phyloP scores from a whole-genome alignment of 768 basidiomycete species.

The Tylopilus felleus region DNA sequence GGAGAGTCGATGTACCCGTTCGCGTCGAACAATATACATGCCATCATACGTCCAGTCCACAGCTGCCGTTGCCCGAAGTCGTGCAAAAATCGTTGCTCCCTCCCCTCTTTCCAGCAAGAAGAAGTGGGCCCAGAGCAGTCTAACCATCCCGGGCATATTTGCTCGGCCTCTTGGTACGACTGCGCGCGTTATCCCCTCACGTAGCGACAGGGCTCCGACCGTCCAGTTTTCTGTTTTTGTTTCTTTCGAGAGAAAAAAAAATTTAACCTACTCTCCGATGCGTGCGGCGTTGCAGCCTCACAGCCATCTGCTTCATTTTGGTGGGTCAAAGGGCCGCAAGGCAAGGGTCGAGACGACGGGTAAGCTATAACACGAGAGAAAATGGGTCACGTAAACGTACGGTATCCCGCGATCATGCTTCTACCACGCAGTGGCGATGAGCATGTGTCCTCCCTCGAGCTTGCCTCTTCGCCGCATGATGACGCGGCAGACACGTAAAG shows the following conservation, averaged over 20 bases:
- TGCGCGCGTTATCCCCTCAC: slow-evolving; percentile 19
- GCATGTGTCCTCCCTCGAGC: slow-evolving; percentile 9
- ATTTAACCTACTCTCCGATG: slow-evolving; percentile 2
- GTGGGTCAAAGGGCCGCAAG: slow-evolving; percentile 6
- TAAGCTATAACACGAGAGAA: background rate
- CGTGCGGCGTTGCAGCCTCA: slow-evolving; percentile 8
- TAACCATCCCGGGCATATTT: slow-evolving; percentile 5
- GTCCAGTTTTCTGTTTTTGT: slow-evolving; percentile 9
- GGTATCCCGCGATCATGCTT: slow-evolving; percentile 29
- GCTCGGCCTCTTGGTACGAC: slow-evolving; percentile 11
- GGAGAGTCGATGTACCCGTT: background rate
- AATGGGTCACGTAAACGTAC: slow-evolving; percentile 25
- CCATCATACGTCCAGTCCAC: background rate
- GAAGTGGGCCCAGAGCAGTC: background rate
- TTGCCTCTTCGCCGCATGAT: slow-evolving; percentile 1
- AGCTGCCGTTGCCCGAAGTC: background rate
- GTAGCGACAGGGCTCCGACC: background rate
- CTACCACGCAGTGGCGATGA: slow-evolving; percentile 31
- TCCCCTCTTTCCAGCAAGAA: background rate
- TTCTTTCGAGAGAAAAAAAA: too few species aligned
- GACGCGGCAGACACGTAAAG: slow-evolving; percentile 18
- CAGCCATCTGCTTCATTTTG: slow-evolving; percentile 17
- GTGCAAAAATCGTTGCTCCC: background rate
- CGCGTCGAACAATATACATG: background rate
- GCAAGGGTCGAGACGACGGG: slow-evolving; percentile 6